Evolutionary conservation across 495 filamentous ascomycete genomes (phyloP).

Genomic region (Aspergillus mulundensis): DNA sequence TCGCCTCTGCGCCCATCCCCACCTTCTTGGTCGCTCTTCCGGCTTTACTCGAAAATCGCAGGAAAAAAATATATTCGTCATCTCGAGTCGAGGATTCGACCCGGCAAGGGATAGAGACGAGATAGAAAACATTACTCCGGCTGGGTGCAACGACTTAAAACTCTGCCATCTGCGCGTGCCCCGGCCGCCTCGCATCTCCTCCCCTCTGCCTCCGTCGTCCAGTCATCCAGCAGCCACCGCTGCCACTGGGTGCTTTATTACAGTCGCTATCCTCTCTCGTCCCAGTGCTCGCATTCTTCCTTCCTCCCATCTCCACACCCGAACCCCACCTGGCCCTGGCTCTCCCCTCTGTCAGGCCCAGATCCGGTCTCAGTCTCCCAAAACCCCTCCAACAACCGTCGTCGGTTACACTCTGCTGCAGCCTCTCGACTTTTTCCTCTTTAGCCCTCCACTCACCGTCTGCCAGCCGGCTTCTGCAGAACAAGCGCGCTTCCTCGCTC

Average conservation of each 20-base stretch:
- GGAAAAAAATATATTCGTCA: constrained; percentile 8
- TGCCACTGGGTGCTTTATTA: background rate
- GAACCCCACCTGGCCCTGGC: constrained; percentile 16
- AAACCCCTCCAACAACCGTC: constrained; percentile 17
- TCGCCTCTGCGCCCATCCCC: constrained; percentile 7
- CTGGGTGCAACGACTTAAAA: constrained; percentile 17
- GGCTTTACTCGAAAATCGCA: constrained; percentile 5
- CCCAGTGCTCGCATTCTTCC: constrained; percentile 8
- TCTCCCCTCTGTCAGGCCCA: constrained; percentile 15
- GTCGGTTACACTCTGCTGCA: constrained; percentile 21
- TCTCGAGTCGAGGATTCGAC: background rate
- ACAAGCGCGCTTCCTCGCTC: constrained; percentile 14
- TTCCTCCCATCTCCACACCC: constrained; percentile 15
- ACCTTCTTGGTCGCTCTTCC: constrained; percentile 8
- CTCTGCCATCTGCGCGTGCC: constrained; percentile 14
- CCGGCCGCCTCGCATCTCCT: constrained; percentile 6
- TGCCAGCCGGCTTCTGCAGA: constrained; percentile 22
- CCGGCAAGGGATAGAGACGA: background rate
- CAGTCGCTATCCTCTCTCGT: background rate
- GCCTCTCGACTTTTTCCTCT: constrained; percentile 16
- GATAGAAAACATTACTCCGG: constrained; percentile 5
- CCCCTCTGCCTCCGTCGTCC: constrained; percentile 1
- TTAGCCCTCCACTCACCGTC: constrained; percentile 23
- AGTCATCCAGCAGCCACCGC: constrained; percentile 1
- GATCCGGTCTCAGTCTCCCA: constrained; percentile 1